Evolutionary conservation across 2,329 filamentous ascomycete genomes (phyloP).

Genomic region (Aspergillus pseudoviridinutans): DNA sequence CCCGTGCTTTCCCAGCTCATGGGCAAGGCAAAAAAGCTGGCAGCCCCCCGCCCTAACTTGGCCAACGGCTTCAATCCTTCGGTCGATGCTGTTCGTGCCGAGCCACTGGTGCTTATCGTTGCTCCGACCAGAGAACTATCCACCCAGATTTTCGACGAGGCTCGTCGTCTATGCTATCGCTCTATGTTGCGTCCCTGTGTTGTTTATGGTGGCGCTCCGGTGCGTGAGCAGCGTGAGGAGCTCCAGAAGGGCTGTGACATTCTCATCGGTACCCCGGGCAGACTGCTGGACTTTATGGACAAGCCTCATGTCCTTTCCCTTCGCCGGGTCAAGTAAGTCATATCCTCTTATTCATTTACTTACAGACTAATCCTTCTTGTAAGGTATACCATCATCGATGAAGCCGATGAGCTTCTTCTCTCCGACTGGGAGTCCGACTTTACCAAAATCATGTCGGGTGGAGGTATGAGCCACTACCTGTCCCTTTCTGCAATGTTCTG

Average conservation of each 20-base stretch:
- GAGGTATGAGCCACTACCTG: slow-evolving; percentile 58
- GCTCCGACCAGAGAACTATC: slow-evolving; percentile 86
- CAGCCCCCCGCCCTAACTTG: slow-evolving; percentile 66
- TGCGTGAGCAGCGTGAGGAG: slow-evolving; percentile 65
- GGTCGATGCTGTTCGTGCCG: slow-evolving; percentile 60
- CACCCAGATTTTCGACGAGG: slow-evolving; percentile 92
- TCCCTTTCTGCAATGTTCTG: slow-evolving; percentile 6
- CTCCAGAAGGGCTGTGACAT: slow-evolving; percentile 83
- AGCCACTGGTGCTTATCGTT: slow-evolving; percentile 83
- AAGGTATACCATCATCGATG: slow-evolving; percentile 73
- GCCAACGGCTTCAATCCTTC: slow-evolving; percentile 51
- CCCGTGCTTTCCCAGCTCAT: slow-evolving; percentile 87
- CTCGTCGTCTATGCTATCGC: slow-evolving; percentile 87
- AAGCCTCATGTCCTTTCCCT: slow-evolving; percentile 66
- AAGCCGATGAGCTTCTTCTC: slow-evolving; percentile 89
- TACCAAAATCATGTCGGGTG: slow-evolving; percentile 70
- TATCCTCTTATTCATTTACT: not conserved
- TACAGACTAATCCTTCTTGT: not conserved
- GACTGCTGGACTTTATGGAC: slow-evolving; percentile 78
- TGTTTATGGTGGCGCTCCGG: slow-evolving; percentile 77
- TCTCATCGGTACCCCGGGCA: slow-evolving; percentile 81
- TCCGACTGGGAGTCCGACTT: slow-evolving; percentile 75
- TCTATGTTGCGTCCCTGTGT: slow-evolving; percentile 92
- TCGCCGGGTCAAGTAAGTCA: slow-evolving; percentile 64
- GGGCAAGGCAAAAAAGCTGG: slow-evolving; percentile 89